Evolutionary conservation across 768 basidiomycete species (phyloP), one percentile per base, ranked within the genome.

Genomic region (Mycena sanguinolenta): DNA sequence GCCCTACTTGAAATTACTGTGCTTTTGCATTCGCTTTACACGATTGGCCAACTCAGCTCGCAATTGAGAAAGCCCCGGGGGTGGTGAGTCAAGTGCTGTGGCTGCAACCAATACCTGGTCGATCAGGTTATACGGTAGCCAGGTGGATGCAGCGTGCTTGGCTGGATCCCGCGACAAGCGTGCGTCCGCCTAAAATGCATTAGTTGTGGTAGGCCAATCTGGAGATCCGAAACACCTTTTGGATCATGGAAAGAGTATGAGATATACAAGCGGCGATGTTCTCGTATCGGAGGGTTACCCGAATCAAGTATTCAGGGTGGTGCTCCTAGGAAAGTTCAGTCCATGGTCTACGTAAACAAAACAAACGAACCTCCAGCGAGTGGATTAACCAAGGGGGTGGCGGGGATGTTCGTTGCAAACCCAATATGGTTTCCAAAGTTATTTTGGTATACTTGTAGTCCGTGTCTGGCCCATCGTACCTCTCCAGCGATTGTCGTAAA

Each of bases 311-410:
- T 75, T 97, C 96, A 52, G 91, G 91, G 69, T 97, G 91, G 72
- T 92, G 83, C 70, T 90, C 87, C 91, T 92, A 74, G 62, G 46
- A 54, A 62, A 36, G 49, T 28, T 30, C 52, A 57, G 58, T 49
- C 50, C 12, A 64, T 58, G 53, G 42, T n/a, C 28, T 23, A 17
- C 19, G 27, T 12, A 62, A 61, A 25, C 30, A 4, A 55, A 42
- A 16, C 36, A 55, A 28, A 63, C 79, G 49, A 74, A 94, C 94
- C 86, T 93, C 88, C 25, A 98, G 86, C 66, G 87, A 88, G 64
- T 89, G 88, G 59, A 93, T 84, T 49, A 99, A 84, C 96, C 96
- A 98, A 10, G 90, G 89, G 14, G 97, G 97, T 52, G 95, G 87
- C 49, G 87, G 82, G 46, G 86, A 79, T 53, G 86, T 79, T 73